phyloP scores from a whole-genome alignment of 306 rosid species.

The Lotus japonicus region DNA sequence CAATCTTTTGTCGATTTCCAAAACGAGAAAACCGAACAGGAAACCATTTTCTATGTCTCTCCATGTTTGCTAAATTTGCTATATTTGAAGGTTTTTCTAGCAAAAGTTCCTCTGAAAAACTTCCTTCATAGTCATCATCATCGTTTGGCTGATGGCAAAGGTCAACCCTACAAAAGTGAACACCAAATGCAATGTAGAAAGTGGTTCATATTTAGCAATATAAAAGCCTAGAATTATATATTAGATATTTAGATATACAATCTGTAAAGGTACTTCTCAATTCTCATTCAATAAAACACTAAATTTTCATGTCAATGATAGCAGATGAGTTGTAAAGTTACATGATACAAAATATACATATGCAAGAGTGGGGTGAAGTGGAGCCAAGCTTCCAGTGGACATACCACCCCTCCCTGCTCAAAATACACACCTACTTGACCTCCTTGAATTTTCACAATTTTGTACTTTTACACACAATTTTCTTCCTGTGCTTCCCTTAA shows the following conservation, averaged over 20 bases:
- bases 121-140: conserved; percentile 79
- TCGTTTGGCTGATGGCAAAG: conserved; percentile 96
- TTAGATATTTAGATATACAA: background rate
- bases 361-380: background rate
- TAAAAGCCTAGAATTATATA: background rate
- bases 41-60: conserved; percentile 63
- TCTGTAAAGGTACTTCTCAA: background rate
- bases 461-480: background rate
- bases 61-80: conserved; percentile 28
- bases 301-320: background rate
- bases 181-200: conserved; percentile 14
- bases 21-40: conserved; percentile 57
- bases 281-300: conserved; percentile 10
- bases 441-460: conserved; percentile 9
- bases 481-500: background rate
- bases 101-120: conserved; percentile 54
- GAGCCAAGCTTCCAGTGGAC: background rate
- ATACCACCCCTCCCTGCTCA: background rate
- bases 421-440: background rate
- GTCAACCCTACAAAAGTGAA: conserved; percentile 66
- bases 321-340: conserved; percentile 2
- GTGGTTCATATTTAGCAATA: conserved; percentile 21
- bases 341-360: background rate
- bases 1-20: conserved; percentile 80
- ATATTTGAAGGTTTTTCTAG: conserved; percentile 51